phyloP scores from a whole-genome alignment of 257 asterid genomes.

The Avicennia marina region DNA sequence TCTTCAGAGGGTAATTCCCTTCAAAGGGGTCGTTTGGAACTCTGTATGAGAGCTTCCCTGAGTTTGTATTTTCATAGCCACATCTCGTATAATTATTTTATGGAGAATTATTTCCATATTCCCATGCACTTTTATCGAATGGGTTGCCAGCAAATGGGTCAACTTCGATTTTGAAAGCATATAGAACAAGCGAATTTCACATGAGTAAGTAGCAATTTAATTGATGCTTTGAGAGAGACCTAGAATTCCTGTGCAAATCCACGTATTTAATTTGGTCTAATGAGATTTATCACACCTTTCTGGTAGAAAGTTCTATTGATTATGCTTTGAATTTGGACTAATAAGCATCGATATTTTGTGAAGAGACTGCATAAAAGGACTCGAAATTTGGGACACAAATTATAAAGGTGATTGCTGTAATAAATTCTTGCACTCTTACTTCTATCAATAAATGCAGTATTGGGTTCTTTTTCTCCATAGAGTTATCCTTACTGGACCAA shows the following conservation, averaged over 20 bases:
- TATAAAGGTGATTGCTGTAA: background rate
- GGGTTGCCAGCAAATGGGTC: background rate
- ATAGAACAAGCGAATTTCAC: background rate
- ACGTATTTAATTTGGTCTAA: too few species aligned
- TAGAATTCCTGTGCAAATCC: background rate
- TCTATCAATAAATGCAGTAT: slow-evolving; percentile 14
- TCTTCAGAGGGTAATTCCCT: too few species aligned
- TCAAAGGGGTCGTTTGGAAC: too few species aligned
- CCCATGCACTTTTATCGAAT: background rate
- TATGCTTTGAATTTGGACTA: background rate
- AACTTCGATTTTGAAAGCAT: background rate
- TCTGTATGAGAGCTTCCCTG: too few species aligned
- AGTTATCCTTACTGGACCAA: slow-evolving; percentile 29
- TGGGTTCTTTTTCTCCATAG: slow-evolving; percentile 32
- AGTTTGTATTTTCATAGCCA: too few species aligned
- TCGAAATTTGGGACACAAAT: background rate
- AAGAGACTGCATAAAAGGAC: background rate
- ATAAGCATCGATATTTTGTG: background rate
- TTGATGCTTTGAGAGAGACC: background rate
- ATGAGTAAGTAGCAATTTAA: background rate
- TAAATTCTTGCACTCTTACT: slow-evolving; percentile 1
- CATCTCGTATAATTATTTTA: background rate
- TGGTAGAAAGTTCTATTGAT: background rate
- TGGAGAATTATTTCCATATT: background rate
- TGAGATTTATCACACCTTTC: background rate